Percentiles rank a stretch among this genome's conserved stretches.
phyloP scores from a whole-genome alignment of 768 basidiomycete species.

The Tremella yokohamensis region DNA sequence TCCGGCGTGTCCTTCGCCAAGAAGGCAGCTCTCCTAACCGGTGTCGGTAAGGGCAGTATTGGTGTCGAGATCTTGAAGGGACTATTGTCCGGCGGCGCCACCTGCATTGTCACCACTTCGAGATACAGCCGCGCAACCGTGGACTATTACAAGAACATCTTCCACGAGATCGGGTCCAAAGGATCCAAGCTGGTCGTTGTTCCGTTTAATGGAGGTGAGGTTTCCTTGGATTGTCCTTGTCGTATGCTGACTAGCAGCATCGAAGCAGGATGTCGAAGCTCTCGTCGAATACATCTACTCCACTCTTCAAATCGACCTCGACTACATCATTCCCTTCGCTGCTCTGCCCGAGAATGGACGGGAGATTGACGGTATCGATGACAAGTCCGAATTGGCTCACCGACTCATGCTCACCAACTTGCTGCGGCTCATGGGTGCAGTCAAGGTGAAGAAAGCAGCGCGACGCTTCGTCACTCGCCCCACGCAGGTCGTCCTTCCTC shows the following conservation, averaged over 20 bases:
- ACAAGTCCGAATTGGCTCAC: constrained; percentile 95
- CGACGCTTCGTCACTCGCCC: constrained; percentile 95
- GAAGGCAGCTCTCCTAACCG: constrained; percentile 96
- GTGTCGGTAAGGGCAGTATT: constrained; percentile 96
- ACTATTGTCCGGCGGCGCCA: constrained; percentile 90
- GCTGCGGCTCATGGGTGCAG: constrained; percentile 89
- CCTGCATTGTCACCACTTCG: constrained; percentile 95
- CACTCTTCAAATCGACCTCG: constrained; percentile 89
- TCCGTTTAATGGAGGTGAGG: constrained; percentile 80
- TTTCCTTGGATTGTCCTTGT: neutral
- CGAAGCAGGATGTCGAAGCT: constrained; percentile 96
- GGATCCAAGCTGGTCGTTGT: constrained; percentile 97
- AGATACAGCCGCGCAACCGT: constrained; percentile 87
- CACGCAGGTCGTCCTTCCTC: constrained; percentile 94
- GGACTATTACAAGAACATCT: constrained; percentile 97
- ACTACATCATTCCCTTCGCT: constrained; percentile 97
- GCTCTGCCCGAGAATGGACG: constrained; percentile 98
- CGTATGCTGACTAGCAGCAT: constrained; percentile 57
- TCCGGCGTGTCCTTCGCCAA: constrained; percentile 98
- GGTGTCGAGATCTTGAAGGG: constrained; percentile 97
- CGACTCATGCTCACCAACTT: constrained; percentile 98
- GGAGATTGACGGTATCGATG: constrained; percentile 94
- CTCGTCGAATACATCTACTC: constrained; percentile 97
- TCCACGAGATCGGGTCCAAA: constrained; percentile 88
- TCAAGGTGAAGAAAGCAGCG: constrained; percentile 97